Evolutionary conservation across 1,139 yeast species (phyloP).

Genomic region (Keqinozyma sinolaborantium): DNA sequence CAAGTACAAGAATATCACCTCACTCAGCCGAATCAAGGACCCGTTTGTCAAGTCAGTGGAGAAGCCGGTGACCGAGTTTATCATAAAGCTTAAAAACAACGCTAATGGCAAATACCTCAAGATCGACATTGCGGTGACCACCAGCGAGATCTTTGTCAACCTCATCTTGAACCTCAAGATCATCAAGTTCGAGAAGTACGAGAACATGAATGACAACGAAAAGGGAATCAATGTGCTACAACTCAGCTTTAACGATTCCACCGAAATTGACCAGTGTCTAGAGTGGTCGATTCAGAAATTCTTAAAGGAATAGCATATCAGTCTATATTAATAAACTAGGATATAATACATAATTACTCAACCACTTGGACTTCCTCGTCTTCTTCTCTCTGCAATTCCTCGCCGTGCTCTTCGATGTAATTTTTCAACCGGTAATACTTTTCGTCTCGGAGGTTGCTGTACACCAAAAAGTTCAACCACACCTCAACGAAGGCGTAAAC

Average conservation of each 20-base stretch:
- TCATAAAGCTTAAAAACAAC: conserved; percentile 6
- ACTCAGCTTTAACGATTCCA: conserved; percentile 52
- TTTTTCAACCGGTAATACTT: conserved; percentile 40
- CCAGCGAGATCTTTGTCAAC: conserved; percentile 41
- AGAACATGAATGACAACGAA: conserved; percentile 26
- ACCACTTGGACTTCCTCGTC: conserved; percentile 27
- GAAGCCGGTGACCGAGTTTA: conserved; percentile 28
- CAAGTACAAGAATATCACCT: conserved; percentile 23
- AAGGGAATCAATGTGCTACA: conserved; percentile 40
- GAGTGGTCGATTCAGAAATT: conserved; percentile 54
- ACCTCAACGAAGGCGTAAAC: conserved; percentile 63
- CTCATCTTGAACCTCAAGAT: conserved; percentile 29
- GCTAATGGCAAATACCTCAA: conserved; percentile 18
- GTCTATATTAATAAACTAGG: too few relatives aligned
- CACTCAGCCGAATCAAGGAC: conserved; percentile 18
- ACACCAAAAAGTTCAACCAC: conserved; percentile 67
- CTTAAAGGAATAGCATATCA: conserved; percentile 13
- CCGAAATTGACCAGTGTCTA: conserved; percentile 63
- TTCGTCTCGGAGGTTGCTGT: conserved; percentile 64
- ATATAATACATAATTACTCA: conserved; percentile 14
- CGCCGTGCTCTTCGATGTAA: conserved; percentile 34
- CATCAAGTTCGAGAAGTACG: conserved; percentile 26
- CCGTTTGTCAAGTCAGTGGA: conserved; percentile 41
- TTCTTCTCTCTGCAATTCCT: conserved; percentile 24
- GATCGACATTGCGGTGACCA: conserved; percentile 29